These are phyloP conservation scores for Trapa incisa DNA, from an alignment of 345 rosid species.

Conservation along the genomic window DNA sequence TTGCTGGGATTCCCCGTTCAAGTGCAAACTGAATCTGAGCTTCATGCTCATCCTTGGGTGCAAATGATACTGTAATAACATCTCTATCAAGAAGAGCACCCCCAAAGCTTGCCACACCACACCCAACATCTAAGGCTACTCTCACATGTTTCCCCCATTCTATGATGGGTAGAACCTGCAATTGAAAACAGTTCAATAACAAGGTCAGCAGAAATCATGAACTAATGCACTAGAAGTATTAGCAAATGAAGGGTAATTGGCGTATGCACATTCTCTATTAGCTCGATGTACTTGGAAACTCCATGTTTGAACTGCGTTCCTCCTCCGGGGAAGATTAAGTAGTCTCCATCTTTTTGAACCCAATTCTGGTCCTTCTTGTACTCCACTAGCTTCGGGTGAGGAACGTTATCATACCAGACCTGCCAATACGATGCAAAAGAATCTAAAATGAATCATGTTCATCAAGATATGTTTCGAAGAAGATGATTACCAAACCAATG, in stretches of 20 bases:
- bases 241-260: not conserved
- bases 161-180: constrained; percentile 54
- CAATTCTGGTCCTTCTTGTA: constrained; percentile 92
- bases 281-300: constrained; percentile 50
- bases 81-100: constrained; percentile 63
- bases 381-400: constrained; percentile 89
- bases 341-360: constrained; percentile 63
- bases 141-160: constrained; percentile 60
- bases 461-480: too few relatives aligned
- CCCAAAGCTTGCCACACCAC: constrained; percentile 93
- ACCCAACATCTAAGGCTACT: constrained; percentile 77
- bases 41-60: constrained; percentile 96
- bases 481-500: too few relatives aligned
- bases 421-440: constrained; percentile 14
- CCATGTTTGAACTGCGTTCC: constrained; percentile 92
- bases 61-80: constrained; percentile 86
- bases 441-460: not conserved
- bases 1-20: constrained; percentile 92
- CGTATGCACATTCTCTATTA: constrained; percentile 44
- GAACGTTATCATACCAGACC: constrained; percentile 82
- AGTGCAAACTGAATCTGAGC: constrained; percentile 96
- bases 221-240: not conserved
- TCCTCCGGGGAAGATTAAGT: constrained; percentile 77
- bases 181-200: too few relatives aligned
- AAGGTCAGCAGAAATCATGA: not conserved